phyloP scores from a whole-genome alignment of 208 protist species.

The Naegleria gruberi region DNA sequence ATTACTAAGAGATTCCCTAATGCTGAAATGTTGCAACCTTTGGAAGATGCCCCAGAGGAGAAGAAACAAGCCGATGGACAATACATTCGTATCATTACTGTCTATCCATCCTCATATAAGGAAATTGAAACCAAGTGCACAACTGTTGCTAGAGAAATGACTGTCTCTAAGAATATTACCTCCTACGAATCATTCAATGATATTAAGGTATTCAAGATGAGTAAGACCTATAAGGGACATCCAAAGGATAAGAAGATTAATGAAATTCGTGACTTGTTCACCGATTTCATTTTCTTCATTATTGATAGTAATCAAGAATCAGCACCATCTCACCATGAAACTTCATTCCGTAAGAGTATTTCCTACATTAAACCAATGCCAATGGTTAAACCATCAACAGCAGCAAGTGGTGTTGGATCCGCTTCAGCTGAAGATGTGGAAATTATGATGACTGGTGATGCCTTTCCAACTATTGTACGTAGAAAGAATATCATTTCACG shows the following conservation, averaged over 20 bases:
- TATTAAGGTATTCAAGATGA: not conserved
- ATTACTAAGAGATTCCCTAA: constrained; percentile 30
- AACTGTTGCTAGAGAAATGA: not conserved
- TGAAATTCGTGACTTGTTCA: not conserved
- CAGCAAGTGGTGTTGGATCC: no score
- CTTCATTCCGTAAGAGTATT: not conserved
- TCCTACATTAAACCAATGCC: not conserved
- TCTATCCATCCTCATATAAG: not conserved
- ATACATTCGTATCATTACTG: constrained; percentile 28
- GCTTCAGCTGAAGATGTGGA: not conserved
- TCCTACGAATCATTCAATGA: not conserved
- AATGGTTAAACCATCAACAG: no score
- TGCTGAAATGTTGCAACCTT: constrained; percentile 29
- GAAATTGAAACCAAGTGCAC: not conserved
- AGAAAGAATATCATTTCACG: not conserved
- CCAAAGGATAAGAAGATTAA: not conserved
- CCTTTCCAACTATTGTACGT: constrained; percentile 9
- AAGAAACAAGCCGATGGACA: constrained; percentile 18
- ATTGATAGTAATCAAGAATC: not conserved
- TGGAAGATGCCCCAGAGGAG: not conserved
- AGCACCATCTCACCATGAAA: not conserved
- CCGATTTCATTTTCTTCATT: not conserved
- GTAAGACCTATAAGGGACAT: not conserved
- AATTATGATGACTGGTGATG: not conserved
- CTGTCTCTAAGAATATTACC: not conserved